These are phyloP conservation scores for Boletus subcaerulescens DNA, from an alignment of 768 basidiomycete genomes.

Conservation along the genomic window DNA sequence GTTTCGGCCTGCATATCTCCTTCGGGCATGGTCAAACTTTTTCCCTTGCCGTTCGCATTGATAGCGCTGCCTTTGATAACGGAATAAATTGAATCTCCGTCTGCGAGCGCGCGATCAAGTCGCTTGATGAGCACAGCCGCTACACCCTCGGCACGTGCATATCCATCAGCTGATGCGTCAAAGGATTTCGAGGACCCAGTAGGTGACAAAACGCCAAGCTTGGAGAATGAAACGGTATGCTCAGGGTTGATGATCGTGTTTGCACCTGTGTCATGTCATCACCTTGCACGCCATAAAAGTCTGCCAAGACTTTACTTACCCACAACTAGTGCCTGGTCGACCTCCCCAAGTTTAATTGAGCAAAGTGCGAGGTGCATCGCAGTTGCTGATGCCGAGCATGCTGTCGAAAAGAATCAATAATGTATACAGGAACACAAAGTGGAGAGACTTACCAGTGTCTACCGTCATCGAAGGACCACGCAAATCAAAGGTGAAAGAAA, in stretches of 20 bases:
- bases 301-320: constrained; percentile 7
- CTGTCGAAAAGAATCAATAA: constrained; percentile 1
- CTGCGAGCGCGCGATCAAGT: constrained; percentile 29
- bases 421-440: neutral
- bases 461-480: constrained; percentile 48
- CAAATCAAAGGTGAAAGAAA: constrained; percentile 36
- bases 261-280: constrained; percentile 15
- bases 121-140: constrained; percentile 35
- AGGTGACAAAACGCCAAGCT: constrained; percentile 34
- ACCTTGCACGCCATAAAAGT: neutral
- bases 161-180: constrained; percentile 33
- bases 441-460: constrained; percentile 29
- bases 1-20: constrained; percentile 33
- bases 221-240: constrained; percentile 27
- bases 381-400: constrained; percentile 46
- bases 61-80: constrained; percentile 32
- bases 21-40: constrained; percentile 35
- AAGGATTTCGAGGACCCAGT: constrained; percentile 33
- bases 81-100: constrained; percentile 32
- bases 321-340: constrained; percentile 45
- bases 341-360: constrained; percentile 42
- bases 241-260: constrained; percentile 30
- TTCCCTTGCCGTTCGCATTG: constrained; percentile 34
- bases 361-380: constrained; percentile 49
- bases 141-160: constrained; percentile 29